Percentiles rank a stretch among this genome's conserved stretches.
These are phyloP conservation scores for Cydonia oblonga DNA, from an alignment of 331 rosid species.

Conservation along the genomic window DNA sequence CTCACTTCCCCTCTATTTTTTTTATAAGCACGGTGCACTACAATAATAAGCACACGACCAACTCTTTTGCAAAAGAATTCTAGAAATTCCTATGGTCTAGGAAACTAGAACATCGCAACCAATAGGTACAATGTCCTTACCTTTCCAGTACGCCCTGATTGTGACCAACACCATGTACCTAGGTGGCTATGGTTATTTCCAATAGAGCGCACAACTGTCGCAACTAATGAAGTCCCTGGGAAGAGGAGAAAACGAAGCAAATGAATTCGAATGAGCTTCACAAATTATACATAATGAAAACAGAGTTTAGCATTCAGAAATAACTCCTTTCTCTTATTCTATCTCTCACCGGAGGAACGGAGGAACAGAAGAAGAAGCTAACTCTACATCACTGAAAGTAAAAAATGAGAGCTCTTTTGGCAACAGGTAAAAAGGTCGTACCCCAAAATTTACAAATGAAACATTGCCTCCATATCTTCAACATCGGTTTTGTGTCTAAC, in stretches of 20 bases:
- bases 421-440: conserved; percentile 22
- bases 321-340: too few relatives aligned
- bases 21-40: not conserved
- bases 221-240: conserved; percentile 75
- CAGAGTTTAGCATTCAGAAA: too few relatives aligned
- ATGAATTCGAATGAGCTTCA: conserved; percentile 12
- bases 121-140: conserved; percentile 26
- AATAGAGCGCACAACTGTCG: conserved; percentile 80
- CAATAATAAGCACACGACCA: not conserved
- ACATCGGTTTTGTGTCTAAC: conserved; percentile 92
- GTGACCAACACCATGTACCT: conserved; percentile 73
- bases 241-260: not conserved
- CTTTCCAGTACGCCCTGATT: conserved; percentile 83
- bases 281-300: not conserved
- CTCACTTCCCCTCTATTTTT: conserved; percentile 3
- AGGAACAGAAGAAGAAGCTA: conserved; percentile 2
- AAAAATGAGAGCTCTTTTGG: not conserved
- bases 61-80: not conserved
- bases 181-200: conserved; percentile 82
- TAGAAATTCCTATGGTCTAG: not conserved
- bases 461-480: conserved; percentile 91
- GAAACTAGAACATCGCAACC: conserved; percentile 1
- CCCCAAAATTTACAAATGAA: conserved; percentile 99
- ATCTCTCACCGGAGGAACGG: not conserved
- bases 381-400: not conserved